Evolutionary conservation across 1,139 yeast species (phyloP).

Genomic region (Meyerozyma guilliermondii): DNA sequence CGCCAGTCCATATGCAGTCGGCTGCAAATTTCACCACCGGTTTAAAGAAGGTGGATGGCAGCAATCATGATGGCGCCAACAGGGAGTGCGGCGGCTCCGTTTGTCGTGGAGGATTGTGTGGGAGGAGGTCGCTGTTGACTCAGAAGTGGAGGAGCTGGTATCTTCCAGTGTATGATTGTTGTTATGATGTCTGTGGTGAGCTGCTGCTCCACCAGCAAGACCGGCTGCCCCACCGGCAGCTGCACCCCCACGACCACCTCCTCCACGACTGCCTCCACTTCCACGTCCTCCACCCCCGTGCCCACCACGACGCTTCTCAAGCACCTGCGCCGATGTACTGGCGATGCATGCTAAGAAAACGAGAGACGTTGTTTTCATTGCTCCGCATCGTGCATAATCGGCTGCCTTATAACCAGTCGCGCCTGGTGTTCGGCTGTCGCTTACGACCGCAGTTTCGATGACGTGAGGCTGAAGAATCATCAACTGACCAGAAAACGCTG

Average conservation of each 20-base stretch:
- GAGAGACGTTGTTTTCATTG: too few relatives aligned
- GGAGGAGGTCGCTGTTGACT: too few relatives aligned
- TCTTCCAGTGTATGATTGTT: neutral
- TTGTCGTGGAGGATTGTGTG: too few relatives aligned
- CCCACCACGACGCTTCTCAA: slow-evolving; percentile 3
- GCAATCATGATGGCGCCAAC: neutral
- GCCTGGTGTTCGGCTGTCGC: too few relatives aligned
- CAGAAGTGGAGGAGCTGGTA: too few relatives aligned
- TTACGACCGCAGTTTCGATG: too few relatives aligned
- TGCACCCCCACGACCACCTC: slow-evolving; percentile 4
- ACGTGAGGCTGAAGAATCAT: too few relatives aligned
- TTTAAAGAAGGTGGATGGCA: neutral
- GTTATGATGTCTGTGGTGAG: slow-evolving; percentile 2
- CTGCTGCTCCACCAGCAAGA: slow-evolving; percentile 2
- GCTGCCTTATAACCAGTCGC: too few relatives aligned
- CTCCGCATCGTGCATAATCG: too few relatives aligned
- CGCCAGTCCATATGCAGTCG: neutral
- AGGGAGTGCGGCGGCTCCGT: neutral
- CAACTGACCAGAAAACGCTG: too few relatives aligned
- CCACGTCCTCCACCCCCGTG: slow-evolving; percentile 4
- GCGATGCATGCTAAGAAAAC: too few relatives aligned
- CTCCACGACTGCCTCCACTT: slow-evolving; percentile 2
- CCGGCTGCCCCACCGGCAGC: slow-evolving; percentile 3
- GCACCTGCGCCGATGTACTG: too few relatives aligned
- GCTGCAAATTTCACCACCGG: neutral